Conservation (phyloP, 345 rosid genomes). For the Capsella bursapastoris region DNA sequence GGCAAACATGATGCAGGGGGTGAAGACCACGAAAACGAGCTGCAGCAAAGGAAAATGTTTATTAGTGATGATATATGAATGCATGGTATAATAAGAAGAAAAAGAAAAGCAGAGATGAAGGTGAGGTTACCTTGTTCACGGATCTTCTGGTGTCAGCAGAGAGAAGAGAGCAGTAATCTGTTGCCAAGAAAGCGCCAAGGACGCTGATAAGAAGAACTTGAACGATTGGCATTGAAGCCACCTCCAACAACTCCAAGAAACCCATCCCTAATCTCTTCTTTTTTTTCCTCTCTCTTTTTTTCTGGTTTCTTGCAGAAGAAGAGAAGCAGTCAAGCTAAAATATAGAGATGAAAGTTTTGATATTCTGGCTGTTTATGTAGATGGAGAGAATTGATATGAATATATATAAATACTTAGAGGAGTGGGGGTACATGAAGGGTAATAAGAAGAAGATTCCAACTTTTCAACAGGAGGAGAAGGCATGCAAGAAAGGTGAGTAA, state of each 20-base stretch:
- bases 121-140: constrained; percentile 66
- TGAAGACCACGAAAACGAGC: constrained; percentile 85
- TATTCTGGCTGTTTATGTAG: constrained; percentile 22
- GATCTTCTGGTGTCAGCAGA: constrained; percentile 66
- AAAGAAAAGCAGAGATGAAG: not conserved
- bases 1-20: constrained; percentile 87
- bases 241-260: constrained; percentile 83
- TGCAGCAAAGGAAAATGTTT: constrained; percentile 49
- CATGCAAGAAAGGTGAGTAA: constrained; percentile 1
- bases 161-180: constrained; percentile 72
- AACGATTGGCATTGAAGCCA: constrained; percentile 83
- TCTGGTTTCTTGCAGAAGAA: constrained; percentile 29
- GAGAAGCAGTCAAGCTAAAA: constrained; percentile 29
- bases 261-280: constrained; percentile 57
- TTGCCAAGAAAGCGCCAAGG: constrained; percentile 87
- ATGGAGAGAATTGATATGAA: not conserved
- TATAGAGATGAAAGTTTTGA: not conserved
- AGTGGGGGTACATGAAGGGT: constrained; percentile 28
- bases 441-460: constrained; percentile 25
- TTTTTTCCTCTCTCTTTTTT: not conserved
- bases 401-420: constrained; percentile 10
- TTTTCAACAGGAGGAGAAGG: constrained; percentile 36
- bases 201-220: constrained; percentile 74
- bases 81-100: not conserved
- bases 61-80: not conserved